Conservation (phyloP, 768 basidiomycete genomes). For the Mycena olivaceomarginata region DNA sequence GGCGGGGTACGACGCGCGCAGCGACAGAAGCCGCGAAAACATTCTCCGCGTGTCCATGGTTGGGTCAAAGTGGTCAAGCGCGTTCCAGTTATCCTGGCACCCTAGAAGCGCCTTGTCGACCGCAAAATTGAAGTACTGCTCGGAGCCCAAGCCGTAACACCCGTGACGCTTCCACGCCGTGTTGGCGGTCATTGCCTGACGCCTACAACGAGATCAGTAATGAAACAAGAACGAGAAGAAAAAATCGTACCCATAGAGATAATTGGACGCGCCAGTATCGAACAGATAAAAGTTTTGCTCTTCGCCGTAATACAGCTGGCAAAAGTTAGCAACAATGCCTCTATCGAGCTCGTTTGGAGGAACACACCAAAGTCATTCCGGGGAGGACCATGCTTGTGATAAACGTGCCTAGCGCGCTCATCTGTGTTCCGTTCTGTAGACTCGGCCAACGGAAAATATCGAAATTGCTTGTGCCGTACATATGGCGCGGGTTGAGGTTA, state of each 20-base stretch:
- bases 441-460: constrained; percentile 97
- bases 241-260: constrained; percentile 84
- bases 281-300: constrained; percentile 93
- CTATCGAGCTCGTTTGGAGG: constrained; percentile 13
- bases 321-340: constrained; percentile 14
- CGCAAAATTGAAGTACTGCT: constrained; percentile 96
- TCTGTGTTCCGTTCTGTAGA: constrained; percentile 88
- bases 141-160: constrained; percentile 92
- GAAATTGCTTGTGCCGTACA: constrained; percentile 96
- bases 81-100: constrained; percentile 94
- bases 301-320: constrained; percentile 90
- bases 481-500: constrained; percentile 86
- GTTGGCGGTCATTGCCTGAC: constrained; percentile 92
- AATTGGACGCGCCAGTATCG: constrained; percentile 93
- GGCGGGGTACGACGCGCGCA: constrained; percentile 81
- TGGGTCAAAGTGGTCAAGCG: constrained; percentile 96
- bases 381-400: constrained; percentile 90
- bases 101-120: constrained; percentile 87
- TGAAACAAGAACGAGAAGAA: background rate
- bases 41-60: constrained; percentile 86
- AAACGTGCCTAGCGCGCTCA: constrained; percentile 86
- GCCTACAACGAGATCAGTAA: constrained; percentile 64
- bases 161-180: constrained; percentile 95
- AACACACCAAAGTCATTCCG: constrained; percentile 84
- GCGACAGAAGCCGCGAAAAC: constrained; percentile 82